Base-by-base conservation (phyloP, 73 alveolate species). In the Paramecium primaurelia region DNA sequence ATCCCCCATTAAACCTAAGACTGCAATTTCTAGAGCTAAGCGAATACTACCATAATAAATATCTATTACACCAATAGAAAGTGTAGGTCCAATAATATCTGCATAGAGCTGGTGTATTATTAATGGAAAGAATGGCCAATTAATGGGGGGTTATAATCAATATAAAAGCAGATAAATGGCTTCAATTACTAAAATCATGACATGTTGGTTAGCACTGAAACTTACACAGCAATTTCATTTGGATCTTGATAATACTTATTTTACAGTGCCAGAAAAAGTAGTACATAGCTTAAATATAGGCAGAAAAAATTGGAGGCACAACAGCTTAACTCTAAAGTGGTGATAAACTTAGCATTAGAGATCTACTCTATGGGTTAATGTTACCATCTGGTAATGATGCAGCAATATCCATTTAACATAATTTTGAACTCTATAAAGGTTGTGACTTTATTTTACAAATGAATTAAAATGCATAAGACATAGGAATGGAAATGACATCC, bases 311-410 rank as follows among this genome's bases (percentile, higher is more conserved):
- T 26, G 96, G 95, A 59, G 99, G 99, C 3, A 96, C 99, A 16
- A 59, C 98, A 38, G 98, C 99, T 3, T 80, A 92, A 44, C 92
- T 96, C 11, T 92, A 83, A 90, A 85, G 28, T 18, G 98, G 97
- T 14, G 95, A 95, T 71, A 60, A 83, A 34, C 47, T 95, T 14
- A 60, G 93, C 4, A 58, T 88, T 34, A 88, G 86, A 51, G 98
- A 96, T 93, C 77, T 96, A 42, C 91, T 96, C 10, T 88, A 94
- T 86, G 97, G 97, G 14, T 83, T 96, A 36, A 86, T 96, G 97
- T 94, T 94, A 26, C 98, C 98, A 8, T 92, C 96, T 59, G 98
- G 97, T 37, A 96, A 96, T 59, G 97, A 96, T 87, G 97, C 98
- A 16, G 98, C 97, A 2, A 86, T 93, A 1, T 49, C 93, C 32